Base-by-base conservation (phyloP, 805 yeast species). In the Ogataea glucozyma region DNA sequence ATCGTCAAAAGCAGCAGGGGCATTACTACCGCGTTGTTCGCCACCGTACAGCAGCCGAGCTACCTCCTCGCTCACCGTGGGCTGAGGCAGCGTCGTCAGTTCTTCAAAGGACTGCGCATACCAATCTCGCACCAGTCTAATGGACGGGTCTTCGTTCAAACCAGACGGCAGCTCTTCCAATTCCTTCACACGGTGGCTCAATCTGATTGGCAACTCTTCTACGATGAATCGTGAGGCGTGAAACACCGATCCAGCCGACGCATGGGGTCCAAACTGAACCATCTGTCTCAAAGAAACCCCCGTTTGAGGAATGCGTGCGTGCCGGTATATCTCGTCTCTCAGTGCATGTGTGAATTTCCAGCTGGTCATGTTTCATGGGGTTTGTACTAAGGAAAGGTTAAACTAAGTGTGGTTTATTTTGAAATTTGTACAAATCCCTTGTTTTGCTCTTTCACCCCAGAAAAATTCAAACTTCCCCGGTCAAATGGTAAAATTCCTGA, bases 31-130 rank as follows among this genome's bases (percentile, higher is more conserved):
- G 8, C 38, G 16, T 27, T 27, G 26, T 9, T n/a, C 22, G 13
- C 20, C 26, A 13, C 38, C 46, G 43, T 51, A 63, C 38, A 77
- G 60, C 46, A 72, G 49, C 45, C 63, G 58, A 27, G 61, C 61
- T 48, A 75, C 61, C 35, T 71, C 73, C 13, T 60, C 69, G 35
- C 69, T 66, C 33, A 82, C 68, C 23, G 56, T 57, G 1, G 91
- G 91, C 44, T 75, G 73, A 10, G 79, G 77, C 31, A 89, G 64
- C 10, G 72, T 62, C n/a, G 84, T 79, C 51, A 88, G 73, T 58
- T 88, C 91, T 54, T 88, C 89, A 62, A 89, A 89, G 7, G 91
- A 82, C 60, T 88, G 93, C 1, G 90, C 90, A 61, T 88, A 89
- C 96, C 97, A 89, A 59, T 88, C 79, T 47, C 82, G 76, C 13